These are phyloP conservation scores for Anisodus tanguticus DNA, from an alignment of 257 asterid genomes.

Conservation along the genomic window DNA sequence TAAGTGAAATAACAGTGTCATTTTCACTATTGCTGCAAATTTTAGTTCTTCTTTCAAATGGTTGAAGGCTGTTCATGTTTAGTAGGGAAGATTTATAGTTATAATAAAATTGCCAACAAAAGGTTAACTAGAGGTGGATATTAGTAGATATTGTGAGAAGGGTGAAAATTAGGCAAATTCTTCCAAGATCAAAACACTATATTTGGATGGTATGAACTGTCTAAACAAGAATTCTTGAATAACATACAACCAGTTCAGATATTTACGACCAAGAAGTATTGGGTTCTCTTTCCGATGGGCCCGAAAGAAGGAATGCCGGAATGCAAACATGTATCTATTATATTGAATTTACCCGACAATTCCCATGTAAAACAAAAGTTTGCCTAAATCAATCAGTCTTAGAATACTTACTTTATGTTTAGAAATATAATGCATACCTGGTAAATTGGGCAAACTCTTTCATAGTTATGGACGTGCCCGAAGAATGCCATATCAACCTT, in stretches of 20 bases:
- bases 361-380: not conserved
- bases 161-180: not conserved
- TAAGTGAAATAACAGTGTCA: not conserved
- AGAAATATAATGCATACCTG: slow-evolving; percentile 22
- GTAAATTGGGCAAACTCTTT: slow-evolving; percentile 27
- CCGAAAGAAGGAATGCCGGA: too few relatives aligned
- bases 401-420: not conserved
- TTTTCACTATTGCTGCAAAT: not conserved
- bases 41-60: not conserved
- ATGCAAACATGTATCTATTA: too few relatives aligned
- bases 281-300: too few relatives aligned
- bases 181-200: too few relatives aligned
- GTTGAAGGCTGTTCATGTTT: not conserved
- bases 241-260: too few relatives aligned
- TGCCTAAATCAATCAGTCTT: not conserved
- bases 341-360: too few relatives aligned
- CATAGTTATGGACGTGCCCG: slow-evolving; percentile 24
- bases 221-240: too few relatives aligned
- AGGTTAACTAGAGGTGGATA: not conserved
- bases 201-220: too few relatives aligned
- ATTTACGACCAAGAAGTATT: too few relatives aligned
- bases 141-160: not conserved
- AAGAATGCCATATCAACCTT: slow-evolving; percentile 28
- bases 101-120: not conserved
- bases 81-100: not conserved